Evolutionary conservation across 495 filamentous ascomycete species (phyloP), one percentile per base, ranked within the genome.

Genomic region (Aspergillus asperescens): DNA sequence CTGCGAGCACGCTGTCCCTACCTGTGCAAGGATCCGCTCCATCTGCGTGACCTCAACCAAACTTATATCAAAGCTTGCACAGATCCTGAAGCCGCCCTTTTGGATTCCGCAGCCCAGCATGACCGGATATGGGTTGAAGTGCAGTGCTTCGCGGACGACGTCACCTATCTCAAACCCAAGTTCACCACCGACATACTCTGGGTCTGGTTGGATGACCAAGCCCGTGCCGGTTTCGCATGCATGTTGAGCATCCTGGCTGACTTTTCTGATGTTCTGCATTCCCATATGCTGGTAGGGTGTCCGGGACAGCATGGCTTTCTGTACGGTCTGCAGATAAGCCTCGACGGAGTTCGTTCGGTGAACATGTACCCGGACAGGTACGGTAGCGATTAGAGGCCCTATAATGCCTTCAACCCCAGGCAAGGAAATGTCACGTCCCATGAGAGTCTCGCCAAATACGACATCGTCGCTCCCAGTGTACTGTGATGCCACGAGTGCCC

Each of bases 201-300:
- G 75, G 8, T 70, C 65, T 0, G 67, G 69, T 48, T 72, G 69
- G 19, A 86, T 75, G 9, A 79, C 77, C 8, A 85, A 63, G 7
- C 83, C 67, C 44, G 75, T 85, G n/a, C 77, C 72, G 40, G 85
- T 76, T 48, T 85, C 82, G 49, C 83, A 86, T 12, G 85, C 85
- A 54, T 80, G 70, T 28, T 78, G 71, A 4, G 85, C 79, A 55
- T 87, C 84, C 0, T 68, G 57, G 57, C 78, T 81, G 29, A 87
- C 70, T 18, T 74, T 72, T 50, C 79, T 72, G 52, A 90, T 90
- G 46, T 85, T 76, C 62, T 87, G 82, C 62, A 90, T 71, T 6
- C 86, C 86, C 60, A 80, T 74, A 41, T 87, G 83, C 63, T 90
- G 79, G 60, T 82, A 81, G 0, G 80, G 73, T 5, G 82, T 79